Base-by-base conservation (phyloP, 805 yeast species). In the Maudiozyma serrabonitensis region DNA sequence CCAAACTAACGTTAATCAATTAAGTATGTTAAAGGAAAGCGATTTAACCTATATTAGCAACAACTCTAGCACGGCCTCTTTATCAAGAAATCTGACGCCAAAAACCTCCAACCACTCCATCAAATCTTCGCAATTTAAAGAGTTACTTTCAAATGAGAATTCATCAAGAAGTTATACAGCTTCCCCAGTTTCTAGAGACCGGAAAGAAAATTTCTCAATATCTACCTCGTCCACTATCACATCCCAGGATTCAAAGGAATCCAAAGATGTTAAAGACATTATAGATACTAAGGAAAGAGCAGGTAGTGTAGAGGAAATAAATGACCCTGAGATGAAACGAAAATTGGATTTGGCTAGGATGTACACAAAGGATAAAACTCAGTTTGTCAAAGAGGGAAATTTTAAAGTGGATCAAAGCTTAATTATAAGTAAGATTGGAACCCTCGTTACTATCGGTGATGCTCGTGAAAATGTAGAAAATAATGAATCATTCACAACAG, bases 1-100 rank as follows among this genome's bases (percentile, higher is more conserved):
- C 28, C 60, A 61, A 32, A 64, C 70, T 15, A 59, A 65, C 26
- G 73, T 74, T 37, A 70, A 74, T 0, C 75, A 71, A 51, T 46
- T 71, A 48, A 61, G 64, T 8, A 70, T 71, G 52, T 56, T 71
- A 43, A 67, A 69, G 35, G 75, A 70, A 49, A 63, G 60, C 48
- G 73, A 70, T 28, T 54, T 63, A 18, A 55, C 64, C 3, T 55
- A 56, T 25, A 55, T 60, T 21, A 61, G 65, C 40, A 61, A 62
- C 43, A 56, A 56, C 5, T 56, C 56, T 12, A 63, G 63, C 40
- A 60, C 67, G 1, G 54, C 49, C 15, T 51, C 57, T 2, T 63
- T 67, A 16, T 60, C 66, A 11, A 62, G 62, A 41, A 57, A 47
- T 41, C 55, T 63, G 2, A 50, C 61, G 9, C 49, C 57, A 9